A percentile compares a stretch with the other conserved stretches of the same genome.
phyloP scores from a whole-genome alignment of 1,139 yeast species.

The Saccharomyces hybrid region DNA sequence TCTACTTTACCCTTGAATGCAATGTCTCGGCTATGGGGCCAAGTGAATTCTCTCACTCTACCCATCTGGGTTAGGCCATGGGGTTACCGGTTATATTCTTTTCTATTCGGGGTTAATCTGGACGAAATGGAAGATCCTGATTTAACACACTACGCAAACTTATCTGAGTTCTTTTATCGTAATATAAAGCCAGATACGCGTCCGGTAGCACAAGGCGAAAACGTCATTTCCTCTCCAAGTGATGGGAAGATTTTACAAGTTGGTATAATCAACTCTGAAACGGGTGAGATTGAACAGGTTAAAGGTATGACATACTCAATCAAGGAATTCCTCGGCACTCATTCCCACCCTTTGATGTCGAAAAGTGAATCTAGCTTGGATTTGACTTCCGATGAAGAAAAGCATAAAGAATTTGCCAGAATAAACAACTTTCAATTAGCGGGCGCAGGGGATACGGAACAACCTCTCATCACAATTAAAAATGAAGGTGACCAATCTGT shows the following conservation, averaged over 20 bases:
- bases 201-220: conserved; percentile 57
- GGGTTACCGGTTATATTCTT: conserved; percentile 70
- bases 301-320: conserved; percentile 93
- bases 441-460: conserved; percentile 34
- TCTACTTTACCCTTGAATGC: conserved; percentile 88
- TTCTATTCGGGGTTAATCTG: conserved; percentile 78
- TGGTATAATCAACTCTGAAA: conserved; percentile 61
- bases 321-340: conserved; percentile 77
- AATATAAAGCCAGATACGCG: conserved; percentile 71
- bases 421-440: conserved; percentile 54
- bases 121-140: conserved; percentile 86
- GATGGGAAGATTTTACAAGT: conserved; percentile 87
- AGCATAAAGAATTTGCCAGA: conserved; percentile 73
- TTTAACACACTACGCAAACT: conserved; percentile 62
- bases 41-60: conserved; percentile 68
- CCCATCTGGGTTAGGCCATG: conserved; percentile 89
- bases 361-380: conserved; percentile 26
- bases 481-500: conserved; percentile 55
- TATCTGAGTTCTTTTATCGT: conserved; percentile 89
- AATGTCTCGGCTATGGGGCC: conserved; percentile 91
- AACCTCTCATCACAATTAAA: conserved; percentile 42
- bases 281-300: conserved; percentile 90
- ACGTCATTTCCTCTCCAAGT: conserved; percentile 74
- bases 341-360: conserved; percentile 27
- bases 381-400: conserved; percentile 35